Evolutionary conservation across 164 flowering plant genomes (phyloP).

Genomic region (Vitis cinerea): DNA sequence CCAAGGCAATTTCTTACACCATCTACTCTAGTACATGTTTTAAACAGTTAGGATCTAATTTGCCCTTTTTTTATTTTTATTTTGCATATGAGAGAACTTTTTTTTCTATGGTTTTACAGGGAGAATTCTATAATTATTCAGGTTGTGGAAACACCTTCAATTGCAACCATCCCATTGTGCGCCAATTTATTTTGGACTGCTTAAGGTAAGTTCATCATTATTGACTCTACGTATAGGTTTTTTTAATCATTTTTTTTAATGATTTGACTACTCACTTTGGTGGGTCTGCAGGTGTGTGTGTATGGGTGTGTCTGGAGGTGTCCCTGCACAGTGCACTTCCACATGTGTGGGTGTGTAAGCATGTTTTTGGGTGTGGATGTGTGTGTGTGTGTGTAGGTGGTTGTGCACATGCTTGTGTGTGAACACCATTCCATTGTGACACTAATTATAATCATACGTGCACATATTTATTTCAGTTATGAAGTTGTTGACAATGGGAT

Average conservation of each 20-base stretch:
- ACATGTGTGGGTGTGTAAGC: too few relatives aligned
- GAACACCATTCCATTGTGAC: too few relatives aligned
- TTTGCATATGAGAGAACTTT: background rate
- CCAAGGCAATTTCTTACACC: background rate
- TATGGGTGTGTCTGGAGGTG: too few relatives aligned
- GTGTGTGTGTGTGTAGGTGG: too few relatives aligned
- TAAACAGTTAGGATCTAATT: background rate
- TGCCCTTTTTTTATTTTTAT: background rate
- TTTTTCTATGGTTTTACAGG: slow-evolving; percentile 43
- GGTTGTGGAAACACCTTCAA: slow-evolving; percentile 98
- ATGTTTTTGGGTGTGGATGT: too few relatives aligned
- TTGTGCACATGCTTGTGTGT: too few relatives aligned
- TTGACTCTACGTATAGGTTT: slow-evolving; percentile 2
- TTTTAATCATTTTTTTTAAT: background rate
- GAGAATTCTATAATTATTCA: slow-evolving; percentile 92
- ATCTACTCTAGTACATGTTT: background rate
- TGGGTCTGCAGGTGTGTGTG: too few relatives aligned
- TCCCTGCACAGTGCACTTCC: too few relatives aligned
- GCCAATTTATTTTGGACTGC: slow-evolving; percentile 85
- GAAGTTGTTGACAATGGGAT: too few relatives aligned
- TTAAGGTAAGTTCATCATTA: slow-evolving; percentile 50
- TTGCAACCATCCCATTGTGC: slow-evolving; percentile 94
- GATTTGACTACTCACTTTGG: background rate
- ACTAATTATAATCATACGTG: too few relatives aligned
- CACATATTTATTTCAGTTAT: too few relatives aligned